Conservation (phyloP, 371 early-diverging fungal genomes). For the Ordospora colligata region DNA sequence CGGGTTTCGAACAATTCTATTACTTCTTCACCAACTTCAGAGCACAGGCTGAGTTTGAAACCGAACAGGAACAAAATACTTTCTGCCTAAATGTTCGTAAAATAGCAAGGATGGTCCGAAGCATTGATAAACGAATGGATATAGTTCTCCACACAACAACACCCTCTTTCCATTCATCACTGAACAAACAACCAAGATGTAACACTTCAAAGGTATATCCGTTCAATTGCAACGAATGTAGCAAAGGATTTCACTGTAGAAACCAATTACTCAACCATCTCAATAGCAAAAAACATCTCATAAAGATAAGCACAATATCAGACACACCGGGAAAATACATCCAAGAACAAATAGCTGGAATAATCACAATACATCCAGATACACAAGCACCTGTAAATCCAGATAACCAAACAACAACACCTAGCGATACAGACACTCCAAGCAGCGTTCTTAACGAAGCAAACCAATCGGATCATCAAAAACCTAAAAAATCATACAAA, state of each 20-base stretch:
- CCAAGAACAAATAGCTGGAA: background rate
- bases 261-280: constrained; percentile 10
- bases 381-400: background rate
- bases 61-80: background rate
- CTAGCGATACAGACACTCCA: background rate
- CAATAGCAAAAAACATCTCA: constrained; percentile 14
- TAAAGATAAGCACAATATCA: background rate
- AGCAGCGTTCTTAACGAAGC: background rate
- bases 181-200: background rate
- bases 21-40: constrained; percentile 6
- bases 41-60: background rate
- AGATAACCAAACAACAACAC: background rate
- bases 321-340: background rate
- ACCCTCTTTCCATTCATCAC: background rate
- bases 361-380: background rate
- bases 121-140: background rate
- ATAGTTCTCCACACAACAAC: background rate
- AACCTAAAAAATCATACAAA: background rate
- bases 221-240: constrained; percentile 3
- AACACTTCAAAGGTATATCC: background rate
- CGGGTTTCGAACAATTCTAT: constrained; percentile 24
- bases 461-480: background rate
- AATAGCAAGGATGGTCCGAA: background rate
- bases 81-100: background rate
- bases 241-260: background rate